These are phyloP conservation scores for Eucalyptus guilfoylei DNA, from an alignment of 345 rosid genomes.

Conservation along the genomic window DNA sequence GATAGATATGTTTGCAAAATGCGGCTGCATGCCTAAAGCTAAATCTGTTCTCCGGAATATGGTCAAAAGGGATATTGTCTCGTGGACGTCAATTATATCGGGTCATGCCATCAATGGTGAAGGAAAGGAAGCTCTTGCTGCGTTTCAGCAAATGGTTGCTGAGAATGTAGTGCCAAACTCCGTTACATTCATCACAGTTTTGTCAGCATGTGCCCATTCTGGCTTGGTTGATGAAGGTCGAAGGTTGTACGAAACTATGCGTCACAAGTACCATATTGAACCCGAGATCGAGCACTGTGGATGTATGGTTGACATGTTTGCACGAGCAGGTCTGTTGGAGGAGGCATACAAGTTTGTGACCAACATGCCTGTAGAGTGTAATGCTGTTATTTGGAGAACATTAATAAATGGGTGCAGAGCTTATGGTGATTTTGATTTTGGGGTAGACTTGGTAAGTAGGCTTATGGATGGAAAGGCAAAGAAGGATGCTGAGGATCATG, in stretches of 20 bases:
- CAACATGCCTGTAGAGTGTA: conserved; percentile 4
- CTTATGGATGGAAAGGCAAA: not conserved
- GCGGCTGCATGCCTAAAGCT: conserved; percentile 10
- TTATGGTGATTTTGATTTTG: conserved; percentile 1
- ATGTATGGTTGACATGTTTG: conserved; percentile 14
- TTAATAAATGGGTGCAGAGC: conserved; percentile 5
- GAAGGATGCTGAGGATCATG: not conserved
- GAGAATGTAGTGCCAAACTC: conserved; percentile 9
- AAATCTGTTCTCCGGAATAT: not conserved
- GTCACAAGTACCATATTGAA: not conserved
- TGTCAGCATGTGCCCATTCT: conserved; percentile 12
- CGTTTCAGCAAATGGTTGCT: conserved; percentile 3
- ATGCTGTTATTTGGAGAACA: conserved; percentile 4
- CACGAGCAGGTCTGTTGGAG: conserved; percentile 12
- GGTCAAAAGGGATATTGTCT: conserved; percentile 4
- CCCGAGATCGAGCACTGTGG: conserved; percentile 10
- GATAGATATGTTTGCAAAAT: conserved; percentile 7
- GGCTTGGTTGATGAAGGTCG: conserved; percentile 10
- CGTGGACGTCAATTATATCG: conserved; percentile 11
- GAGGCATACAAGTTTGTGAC: conserved; percentile 5
- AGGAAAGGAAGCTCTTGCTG: conserved; percentile 9
- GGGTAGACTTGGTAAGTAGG: not conserved
- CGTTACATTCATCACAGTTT: conserved; percentile 12
- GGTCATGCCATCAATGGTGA: conserved; percentile 21
- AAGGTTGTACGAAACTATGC: not conserved